Conservation (phyloP, 2,329 filamentous ascomycete species). For the Aureobasidium sp. region DNA sequence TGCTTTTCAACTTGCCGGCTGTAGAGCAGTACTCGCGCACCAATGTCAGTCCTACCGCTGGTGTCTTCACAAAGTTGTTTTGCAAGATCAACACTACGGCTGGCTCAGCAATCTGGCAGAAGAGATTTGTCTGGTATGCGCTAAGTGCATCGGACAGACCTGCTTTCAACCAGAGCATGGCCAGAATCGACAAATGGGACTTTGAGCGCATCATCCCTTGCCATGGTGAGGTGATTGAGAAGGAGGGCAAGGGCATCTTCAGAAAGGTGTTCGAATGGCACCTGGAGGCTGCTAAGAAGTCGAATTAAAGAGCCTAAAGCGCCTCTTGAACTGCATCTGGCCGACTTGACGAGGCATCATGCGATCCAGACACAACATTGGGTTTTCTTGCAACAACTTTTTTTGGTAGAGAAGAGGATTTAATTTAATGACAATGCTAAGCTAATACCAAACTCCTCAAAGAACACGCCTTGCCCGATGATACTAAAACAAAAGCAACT, state of each 20-base stretch:
- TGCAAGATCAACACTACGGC: constrained; percentile 50
- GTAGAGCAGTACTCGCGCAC: constrained; percentile 66
- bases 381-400: neutral
- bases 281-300: constrained; percentile 42
- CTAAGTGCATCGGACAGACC: constrained; percentile 52
- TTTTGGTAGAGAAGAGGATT: neutral
- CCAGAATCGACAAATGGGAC: constrained; percentile 67
- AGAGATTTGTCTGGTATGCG: constrained; percentile 75
- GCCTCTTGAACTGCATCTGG: no score
- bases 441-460: neutral
- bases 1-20: constrained; percentile 85
- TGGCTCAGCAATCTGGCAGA: constrained; percentile 62
- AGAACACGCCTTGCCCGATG: neutral
- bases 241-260: constrained; percentile 64
- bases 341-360: neutral
- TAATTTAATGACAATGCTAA: neutral
- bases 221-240: constrained; percentile 83
- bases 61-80: constrained; percentile 52
- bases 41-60: constrained; percentile 45
- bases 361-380: neutral
- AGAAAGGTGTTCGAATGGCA: constrained; percentile 78
- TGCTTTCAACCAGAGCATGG: constrained; percentile 62
- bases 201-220: constrained; percentile 83
- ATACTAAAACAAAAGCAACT: constrained; percentile 5
- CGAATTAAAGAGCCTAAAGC: neutral